These are phyloP conservation scores for Medicago ruthenica DNA, from an alignment of 306 rosid genomes.

Conservation along the genomic window DNA sequence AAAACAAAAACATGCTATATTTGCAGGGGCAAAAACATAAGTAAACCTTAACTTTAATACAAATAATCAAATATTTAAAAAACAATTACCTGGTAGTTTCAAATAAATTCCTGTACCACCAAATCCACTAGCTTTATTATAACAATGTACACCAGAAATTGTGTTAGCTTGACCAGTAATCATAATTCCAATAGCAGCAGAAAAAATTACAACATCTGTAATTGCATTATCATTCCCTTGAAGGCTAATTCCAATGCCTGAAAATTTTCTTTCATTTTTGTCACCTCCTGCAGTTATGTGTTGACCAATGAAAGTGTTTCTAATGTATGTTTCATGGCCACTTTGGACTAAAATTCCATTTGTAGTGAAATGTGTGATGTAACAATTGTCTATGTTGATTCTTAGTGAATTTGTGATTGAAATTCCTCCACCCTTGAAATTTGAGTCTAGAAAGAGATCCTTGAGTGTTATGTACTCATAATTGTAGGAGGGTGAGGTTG, in stretches of 20 bases:
- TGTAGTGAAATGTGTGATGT: constrained; percentile 81
- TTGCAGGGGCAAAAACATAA: too few species aligned
- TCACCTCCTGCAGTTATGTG: constrained; percentile 83
- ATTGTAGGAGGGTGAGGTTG: constrained; percentile 63
- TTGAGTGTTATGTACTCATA: constrained; percentile 77
- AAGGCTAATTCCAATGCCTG: constrained; percentile 80
- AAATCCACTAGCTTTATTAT: constrained; percentile 82
- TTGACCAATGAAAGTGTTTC: constrained; percentile 83
- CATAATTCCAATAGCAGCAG: constrained; percentile 71
- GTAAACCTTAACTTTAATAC: background rate
- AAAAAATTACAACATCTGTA: constrained; percentile 88
- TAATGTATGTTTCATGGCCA: constrained; percentile 85
- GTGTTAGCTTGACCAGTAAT: constrained; percentile 76
- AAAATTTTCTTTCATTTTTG: constrained; percentile 59
- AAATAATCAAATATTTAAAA: background rate
- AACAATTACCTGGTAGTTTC: constrained; percentile 3
- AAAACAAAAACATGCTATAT: too few species aligned
- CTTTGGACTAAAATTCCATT: constrained; percentile 66
- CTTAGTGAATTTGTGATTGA: constrained; percentile 74
- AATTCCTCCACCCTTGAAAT: constrained; percentile 84
- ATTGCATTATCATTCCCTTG: constrained; percentile 82
- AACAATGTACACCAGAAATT: constrained; percentile 80
- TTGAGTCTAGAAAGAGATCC: constrained; percentile 76
- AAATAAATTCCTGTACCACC: constrained; percentile 61
- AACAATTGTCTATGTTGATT: constrained; percentile 79